Evolutionary conservation across 768 basidiomycete species (phyloP), one percentile per base, ranked within the genome.

Genomic region (Pulveroboletus sp.): DNA sequence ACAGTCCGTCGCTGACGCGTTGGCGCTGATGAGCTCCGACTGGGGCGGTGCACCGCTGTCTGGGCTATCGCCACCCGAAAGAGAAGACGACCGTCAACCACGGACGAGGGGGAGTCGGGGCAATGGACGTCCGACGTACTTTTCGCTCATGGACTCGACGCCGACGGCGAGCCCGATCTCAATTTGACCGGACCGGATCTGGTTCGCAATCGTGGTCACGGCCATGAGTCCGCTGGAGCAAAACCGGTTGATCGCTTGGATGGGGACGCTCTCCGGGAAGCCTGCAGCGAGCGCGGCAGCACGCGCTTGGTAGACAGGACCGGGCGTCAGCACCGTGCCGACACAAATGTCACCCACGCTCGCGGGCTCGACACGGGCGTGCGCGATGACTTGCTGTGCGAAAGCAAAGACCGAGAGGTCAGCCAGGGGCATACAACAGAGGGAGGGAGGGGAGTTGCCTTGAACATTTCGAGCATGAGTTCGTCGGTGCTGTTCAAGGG

Each of bases 161-260:
- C 90, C 93, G 42, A 90, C 66, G 28, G 87, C 87, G 15, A 92
- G 72, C 3, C 90, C 89, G 46, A 91, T 73, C 39, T 89, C 79
- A 39, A 91, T 88, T 62, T 91, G 85, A n/a, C 87, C 86, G 10
- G 75, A 75, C 14, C 79, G 76, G 42, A 93, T 81, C 59, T 86
- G 80, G 66, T 90, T 91, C 18, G 86, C 78, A 49, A 92, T 81
- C 28, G 77, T 76, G 9, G 85, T 86, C 28, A 85, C 75, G 11
- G 90, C 86, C 85, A 91, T 89, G n/a, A 93, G 78, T 24, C 89
- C 89, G 51, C 82, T 86, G 3, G 88, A 88, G 61, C 89, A 93
- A 65, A 89, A 89, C 28, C 90, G 74, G 63, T 92, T 91, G 58
- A 92, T 70, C 24, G 74, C 76, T 61, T 90, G 83, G 9, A 89